Evolutionary conservation across 192 early-diverging fungal genomes (phyloP).

Genomic region (Ambispora gerdemannii): DNA sequence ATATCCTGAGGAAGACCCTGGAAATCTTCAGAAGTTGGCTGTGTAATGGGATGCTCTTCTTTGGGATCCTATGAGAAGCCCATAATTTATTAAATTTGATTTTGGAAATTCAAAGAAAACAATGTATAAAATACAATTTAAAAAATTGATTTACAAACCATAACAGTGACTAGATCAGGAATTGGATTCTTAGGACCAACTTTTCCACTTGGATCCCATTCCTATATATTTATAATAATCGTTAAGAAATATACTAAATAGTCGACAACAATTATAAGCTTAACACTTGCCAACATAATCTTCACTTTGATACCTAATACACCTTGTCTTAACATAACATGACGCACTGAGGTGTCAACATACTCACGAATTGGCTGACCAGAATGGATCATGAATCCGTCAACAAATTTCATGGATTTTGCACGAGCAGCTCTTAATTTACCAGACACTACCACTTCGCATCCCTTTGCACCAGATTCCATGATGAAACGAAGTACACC

Average conservation of each 20-base stretch:
- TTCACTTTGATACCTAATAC: constrained; percentile 99
- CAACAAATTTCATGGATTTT: constrained; percentile 99
- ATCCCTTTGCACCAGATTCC: constrained; percentile 99
- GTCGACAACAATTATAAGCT: neutral
- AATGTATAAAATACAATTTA: neutral
- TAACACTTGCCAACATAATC: constrained; percentile 78
- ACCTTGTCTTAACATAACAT: constrained; percentile 98
- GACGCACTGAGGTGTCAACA: constrained; percentile 94
- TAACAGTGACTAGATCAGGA: constrained; percentile 93
- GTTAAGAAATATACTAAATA: neutral
- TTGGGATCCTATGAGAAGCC: constrained; percentile 60
- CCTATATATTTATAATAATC: constrained; percentile 31
- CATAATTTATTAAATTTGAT: neutral
- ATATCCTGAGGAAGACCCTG: neutral
- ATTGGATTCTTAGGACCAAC: constrained; percentile 92
- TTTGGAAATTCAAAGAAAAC: neutral
- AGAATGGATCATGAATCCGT: constrained; percentile 99
- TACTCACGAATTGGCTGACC: constrained; percentile 96
- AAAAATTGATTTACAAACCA: constrained; percentile 39
- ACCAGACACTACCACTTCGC: constrained; percentile 97
- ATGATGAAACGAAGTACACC: constrained; percentile 98
- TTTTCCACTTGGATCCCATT: constrained; percentile 89
- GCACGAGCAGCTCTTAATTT: constrained; percentile 99
- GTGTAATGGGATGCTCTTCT: constrained; percentile 72
- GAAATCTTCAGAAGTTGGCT: constrained; percentile 59